Conservation (phyloP, 257 asterid genomes). For the Solanum gandarillasii region DNA sequence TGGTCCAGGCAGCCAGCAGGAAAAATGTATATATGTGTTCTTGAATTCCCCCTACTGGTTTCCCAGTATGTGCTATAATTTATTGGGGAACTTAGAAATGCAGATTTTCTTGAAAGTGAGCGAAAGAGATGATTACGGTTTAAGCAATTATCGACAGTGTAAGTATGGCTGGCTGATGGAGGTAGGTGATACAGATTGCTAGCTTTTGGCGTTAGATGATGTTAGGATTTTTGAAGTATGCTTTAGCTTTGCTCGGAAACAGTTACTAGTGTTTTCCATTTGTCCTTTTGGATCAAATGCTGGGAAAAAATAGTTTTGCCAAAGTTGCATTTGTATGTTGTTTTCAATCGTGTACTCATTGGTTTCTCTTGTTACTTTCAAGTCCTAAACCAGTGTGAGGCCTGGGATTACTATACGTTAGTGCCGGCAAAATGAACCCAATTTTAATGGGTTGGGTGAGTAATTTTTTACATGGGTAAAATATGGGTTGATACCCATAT, state of each 20-base stretch:
- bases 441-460: too few relatives aligned
- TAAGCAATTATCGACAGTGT: not conserved
- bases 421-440: too few relatives aligned
- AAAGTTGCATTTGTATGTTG: not conserved
- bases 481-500: too few relatives aligned
- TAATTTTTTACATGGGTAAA: too few relatives aligned
- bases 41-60: not conserved
- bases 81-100: not conserved
- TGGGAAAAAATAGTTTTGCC: not conserved
- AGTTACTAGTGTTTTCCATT: not conserved
- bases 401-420: not conserved
- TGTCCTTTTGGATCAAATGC: not conserved
- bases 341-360: not conserved
- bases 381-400: not conserved
- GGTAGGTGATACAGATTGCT: not conserved
- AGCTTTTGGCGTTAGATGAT: not conserved
- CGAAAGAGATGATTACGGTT: not conserved
- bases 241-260: not conserved
- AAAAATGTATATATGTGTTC: not conserved
- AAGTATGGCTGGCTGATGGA: not conserved
- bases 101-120: not conserved
- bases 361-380: not conserved
- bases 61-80: not conserved
- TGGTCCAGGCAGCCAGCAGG: not conserved
- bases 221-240: not conserved